Base-by-base conservation (phyloP, 345 rosid species). In the Punica granatum region DNA sequence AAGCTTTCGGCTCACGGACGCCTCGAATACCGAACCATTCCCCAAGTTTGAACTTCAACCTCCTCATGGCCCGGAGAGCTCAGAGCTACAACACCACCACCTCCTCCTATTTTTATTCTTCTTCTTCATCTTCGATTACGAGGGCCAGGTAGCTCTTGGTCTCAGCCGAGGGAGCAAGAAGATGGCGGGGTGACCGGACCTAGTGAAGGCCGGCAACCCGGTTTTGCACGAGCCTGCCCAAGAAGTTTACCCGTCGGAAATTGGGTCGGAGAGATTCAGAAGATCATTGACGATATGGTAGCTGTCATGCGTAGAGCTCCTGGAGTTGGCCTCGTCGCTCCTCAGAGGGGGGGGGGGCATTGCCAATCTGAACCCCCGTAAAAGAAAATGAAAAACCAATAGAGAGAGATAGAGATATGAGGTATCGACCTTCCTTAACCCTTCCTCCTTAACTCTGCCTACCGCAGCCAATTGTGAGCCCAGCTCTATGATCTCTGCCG, bases 281-380 rank as follows among this genome's bases (percentile, higher is more conserved):
- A 85, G 85, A 85, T 88, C 53, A 82, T 93, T 69, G 92, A 87
- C 74, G 88, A 84, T 71, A 87, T 89, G 98, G 73, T 93, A 15
- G 75, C 76, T 72, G 88, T 66, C 11, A 87, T 90, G 97, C 79
- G 96, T 73, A 73, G 67, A 60, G 96, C 92, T 69, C 98, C 96
- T 59, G 97, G 98, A 23, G 96, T 88, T 72, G 97, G 98, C 1
- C 89, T n/a, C n/a, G n/a, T n/a, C n/a, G n/a, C n/a, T n/a, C n/a
- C n/a, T n/a, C n/a, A n/a, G n/a, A n/a, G n/a, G 90, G 10, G 97
- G n/a, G n/a, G n/a, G n/a, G n/a, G n/a, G n/a, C n/a, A n/a, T n/a
- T n/a, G n/a, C n/a, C n/a, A n/a, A n/a, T n/a, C n/a, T n/a, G n/a
- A n/a, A n/a, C n/a, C n/a, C n/a, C n/a, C n/a, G n/a, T n/a, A n/a